These are phyloP conservation scores for Xylaria sp. DNA, from an alignment of 2,329 filamentous ascomycete genomes.

Conservation along the genomic window DNA sequence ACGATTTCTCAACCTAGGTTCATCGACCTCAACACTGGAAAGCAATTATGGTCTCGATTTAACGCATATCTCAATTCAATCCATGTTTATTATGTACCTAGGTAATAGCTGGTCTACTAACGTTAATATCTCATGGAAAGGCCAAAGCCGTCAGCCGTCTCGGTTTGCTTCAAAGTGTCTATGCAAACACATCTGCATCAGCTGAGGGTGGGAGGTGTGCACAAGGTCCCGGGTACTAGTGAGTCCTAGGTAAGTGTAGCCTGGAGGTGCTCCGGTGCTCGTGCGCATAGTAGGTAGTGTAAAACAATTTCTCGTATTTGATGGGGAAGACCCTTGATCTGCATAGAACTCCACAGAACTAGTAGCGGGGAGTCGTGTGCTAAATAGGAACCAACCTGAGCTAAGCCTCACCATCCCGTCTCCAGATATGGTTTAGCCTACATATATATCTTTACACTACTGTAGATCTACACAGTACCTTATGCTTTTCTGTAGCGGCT, in stretches of 20 bases:
- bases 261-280: not conserved
- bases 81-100: no score
- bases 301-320: conserved; percentile 32
- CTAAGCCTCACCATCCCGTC: conserved; percentile 10
- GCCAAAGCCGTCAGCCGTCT: no score
- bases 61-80: no score
- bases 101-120: no score
- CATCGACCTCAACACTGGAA: no score
- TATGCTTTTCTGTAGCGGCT: not conserved
- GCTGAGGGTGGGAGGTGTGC: no score
- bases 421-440: not conserved
- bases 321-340: conserved; percentile 28
- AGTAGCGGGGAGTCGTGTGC: not conserved
- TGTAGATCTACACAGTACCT: no score
- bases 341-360: not conserved
- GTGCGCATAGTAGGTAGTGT: not conserved
- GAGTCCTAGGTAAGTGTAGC: not conserved
- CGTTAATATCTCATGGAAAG: no score
- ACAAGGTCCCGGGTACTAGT: not conserved
- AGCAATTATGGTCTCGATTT: no score
- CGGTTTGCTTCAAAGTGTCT: no score
- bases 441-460: not conserved
- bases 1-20: not conserved
- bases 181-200: no score
- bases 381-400: not conserved